Conservation (phyloP, 345 rosid genomes). For the Brassica cretica region DNA sequence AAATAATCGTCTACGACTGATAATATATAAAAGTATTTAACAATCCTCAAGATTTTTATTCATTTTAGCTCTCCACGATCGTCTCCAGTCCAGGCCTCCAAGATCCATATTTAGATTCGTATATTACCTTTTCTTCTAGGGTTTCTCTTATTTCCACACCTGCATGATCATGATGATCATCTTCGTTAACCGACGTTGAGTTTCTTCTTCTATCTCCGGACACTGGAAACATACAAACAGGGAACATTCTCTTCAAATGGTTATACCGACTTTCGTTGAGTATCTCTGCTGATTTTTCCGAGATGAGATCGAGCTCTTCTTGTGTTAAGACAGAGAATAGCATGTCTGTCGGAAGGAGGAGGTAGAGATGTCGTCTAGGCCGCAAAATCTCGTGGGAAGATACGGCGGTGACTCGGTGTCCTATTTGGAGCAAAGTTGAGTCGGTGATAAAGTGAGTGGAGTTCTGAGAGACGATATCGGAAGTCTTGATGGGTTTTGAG, state of each 20-base stretch:
- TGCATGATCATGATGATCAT: slow-evolving; percentile 1
- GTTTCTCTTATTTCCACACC: slow-evolving; percentile 30
- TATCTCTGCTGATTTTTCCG: slow-evolving; percentile 33
- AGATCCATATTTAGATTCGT: slow-evolving; percentile 34
- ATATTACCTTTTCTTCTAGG: slow-evolving; percentile 27
- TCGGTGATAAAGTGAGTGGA: slow-evolving; percentile 36
- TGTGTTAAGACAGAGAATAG: slow-evolving; percentile 42
- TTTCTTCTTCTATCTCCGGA: slow-evolving; percentile 30
- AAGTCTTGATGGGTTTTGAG: slow-evolving; percentile 36
- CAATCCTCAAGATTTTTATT: background rate
- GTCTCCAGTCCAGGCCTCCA: slow-evolving; percentile 35
- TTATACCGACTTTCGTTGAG: slow-evolving; percentile 32
- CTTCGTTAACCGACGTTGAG: slow-evolving; percentile 9
- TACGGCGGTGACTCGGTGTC: slow-evolving; percentile 32
- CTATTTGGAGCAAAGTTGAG: slow-evolving; percentile 35
- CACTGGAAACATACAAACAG: slow-evolving; percentile 35
- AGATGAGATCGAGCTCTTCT: slow-evolving; percentile 37
- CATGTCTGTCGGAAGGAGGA: slow-evolving; percentile 38
- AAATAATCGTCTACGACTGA: background rate
- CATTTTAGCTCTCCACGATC: slow-evolving; percentile 31
- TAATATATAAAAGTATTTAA: background rate
- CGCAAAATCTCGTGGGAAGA: slow-evolving; percentile 21
- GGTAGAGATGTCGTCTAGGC: slow-evolving; percentile 39
- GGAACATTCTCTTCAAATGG: slow-evolving; percentile 40
- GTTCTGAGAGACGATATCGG: slow-evolving; percentile 31